Evolutionary conservation across 441 rosid genomes (phyloP), one percentile per base, ranked within the genome.

Genomic region (Mallotus repandus): DNA sequence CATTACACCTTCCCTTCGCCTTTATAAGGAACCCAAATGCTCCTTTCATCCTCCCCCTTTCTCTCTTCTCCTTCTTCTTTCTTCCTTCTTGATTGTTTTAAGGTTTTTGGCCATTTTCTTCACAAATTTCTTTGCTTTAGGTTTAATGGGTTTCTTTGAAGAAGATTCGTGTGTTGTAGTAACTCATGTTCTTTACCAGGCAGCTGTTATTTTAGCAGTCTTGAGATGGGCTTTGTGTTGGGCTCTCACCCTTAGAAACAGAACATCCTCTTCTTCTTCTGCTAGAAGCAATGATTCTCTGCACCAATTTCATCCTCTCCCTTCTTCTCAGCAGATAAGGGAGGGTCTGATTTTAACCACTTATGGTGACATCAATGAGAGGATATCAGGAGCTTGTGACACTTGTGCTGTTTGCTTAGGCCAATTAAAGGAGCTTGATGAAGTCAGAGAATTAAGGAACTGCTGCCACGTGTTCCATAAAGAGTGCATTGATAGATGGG

Each of bases 401-500:
- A 84, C 91, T 25, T 94, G 98, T 19, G 98, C 97, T 0, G 96
- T 94, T 2, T 94, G 98, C 71, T 75, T 94, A 48, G 81, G 78
- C 19, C 81, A 80, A 25, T 77, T 92, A 65, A 67, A 50, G 41
- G 83, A 78, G 45, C 55, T 71, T 2, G 97, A 94, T 61, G 89
- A 88, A 71, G 90, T 92, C 22, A 80, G 93, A 56, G 97, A 92
- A 75, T 71, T 92, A 4, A 86, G 94, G 76, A 94, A 92, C 72
- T 94, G 98, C 61, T 77, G 87, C 84, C 98, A 94, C 81, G 94
- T 92, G 83, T 94, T 89, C 71, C 98, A 94, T 58, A 79, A 71
- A 16, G 96, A 92, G 35, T 94, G 98, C 77, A 88, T 94, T 12
- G 97, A 92, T 67, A 72, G 95, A 74, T 94, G 98, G 98, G 77